Base-by-base conservation (phyloP, 2,329 filamentous ascomycete genomes). In the Diaporthe ilicicola region DNA sequence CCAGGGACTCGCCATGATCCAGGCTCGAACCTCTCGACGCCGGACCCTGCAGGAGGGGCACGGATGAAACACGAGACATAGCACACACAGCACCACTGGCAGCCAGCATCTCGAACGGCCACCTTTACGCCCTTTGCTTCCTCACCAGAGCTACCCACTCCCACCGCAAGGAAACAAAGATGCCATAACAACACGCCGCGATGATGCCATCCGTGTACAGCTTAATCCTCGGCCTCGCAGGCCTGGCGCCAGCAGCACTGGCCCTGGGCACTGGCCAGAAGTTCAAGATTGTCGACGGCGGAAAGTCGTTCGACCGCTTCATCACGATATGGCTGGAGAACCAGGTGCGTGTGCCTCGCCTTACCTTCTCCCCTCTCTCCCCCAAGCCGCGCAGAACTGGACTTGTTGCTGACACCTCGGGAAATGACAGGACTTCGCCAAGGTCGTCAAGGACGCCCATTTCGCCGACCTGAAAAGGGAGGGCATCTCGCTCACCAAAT, bases 401-500 rank as follows among this genome's bases (percentile, higher is more conserved):
- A 53, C 17, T 10, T 22, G 37, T 62, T n/a, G 44, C 51, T 54
- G 67, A 42, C 51, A 39, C 17, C 4, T 8, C 17, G 22, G 1
- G 12, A 15, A 59, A 27, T 13, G 15, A 37, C 72, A 86, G 84
- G 84, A 86, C 75, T 85, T 82, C 66, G 77, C 76, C 42, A 81
- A 82, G 72, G 83, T 83, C 10, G 74, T 76, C n/a, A 74, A 77
- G 7, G 82, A 86, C 72, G 59, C 79, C 22, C 79, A 80, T 64
- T 82, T 86, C 34, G 75, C 74, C 37, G 81, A 81, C 50, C 76
- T 87, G 50, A 81, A 79, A 72, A 79, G 80, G 72, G 78, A 83
- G 71, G 85, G 84, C 67, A 83, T 87, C 71, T 73, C 82, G 19
- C 79, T 85, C 54, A 83, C 82, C 59, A 87, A 88, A 76, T 86